Base-by-base conservation (phyloP, 345 rosid species). In the Orychophragmus violaceus region DNA sequence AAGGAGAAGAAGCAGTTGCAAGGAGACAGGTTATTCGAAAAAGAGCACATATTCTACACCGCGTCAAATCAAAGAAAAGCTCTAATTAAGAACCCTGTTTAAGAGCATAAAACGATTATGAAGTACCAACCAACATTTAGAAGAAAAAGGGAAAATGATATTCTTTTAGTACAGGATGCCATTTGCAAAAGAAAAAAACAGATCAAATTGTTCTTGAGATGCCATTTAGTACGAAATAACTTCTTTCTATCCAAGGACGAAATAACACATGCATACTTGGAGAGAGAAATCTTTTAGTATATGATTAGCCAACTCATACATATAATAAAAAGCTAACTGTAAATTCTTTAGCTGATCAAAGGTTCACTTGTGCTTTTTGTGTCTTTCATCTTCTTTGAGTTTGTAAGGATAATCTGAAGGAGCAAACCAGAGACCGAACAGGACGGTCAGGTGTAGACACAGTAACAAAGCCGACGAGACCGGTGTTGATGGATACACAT, bases 391-490 rank as follows among this genome's bases (percentile, higher is more conserved):
- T 51, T 29, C 55, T 64, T 65, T 57, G 36, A 29, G 6, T 58
- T 60, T 50, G 17, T 81, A 85, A 60, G 96, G 96, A 75, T 79
- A 70, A 29, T 80, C 79, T 0, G 87, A 66, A 11, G 86, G 82
- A 30, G 81, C 86, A 27, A 74, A 77, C 90, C 95, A 87, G 18
- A 90, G 77, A 52, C 99, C 97, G 80, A 78, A 78, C 6, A 94
- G 74, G 42, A 85, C 76, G 19, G 79, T 37, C 27, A 79, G 71
- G 76, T 90, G 92, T 35, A 90, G 84, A 68, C 76, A 74, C 25
- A 87, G 63, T 45, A 94, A 86, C 71, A 81, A 58, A 41, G 79
- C 82, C 17, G 99, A 94, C 17, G 99, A 90, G 69, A 72, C 77
- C 5, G 66, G 17, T 61, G 75, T 84, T 36, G 97, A 94, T 33